Conservation (phyloP, 495 filamentous ascomycete species). For the Trichoderma virens region DNA sequence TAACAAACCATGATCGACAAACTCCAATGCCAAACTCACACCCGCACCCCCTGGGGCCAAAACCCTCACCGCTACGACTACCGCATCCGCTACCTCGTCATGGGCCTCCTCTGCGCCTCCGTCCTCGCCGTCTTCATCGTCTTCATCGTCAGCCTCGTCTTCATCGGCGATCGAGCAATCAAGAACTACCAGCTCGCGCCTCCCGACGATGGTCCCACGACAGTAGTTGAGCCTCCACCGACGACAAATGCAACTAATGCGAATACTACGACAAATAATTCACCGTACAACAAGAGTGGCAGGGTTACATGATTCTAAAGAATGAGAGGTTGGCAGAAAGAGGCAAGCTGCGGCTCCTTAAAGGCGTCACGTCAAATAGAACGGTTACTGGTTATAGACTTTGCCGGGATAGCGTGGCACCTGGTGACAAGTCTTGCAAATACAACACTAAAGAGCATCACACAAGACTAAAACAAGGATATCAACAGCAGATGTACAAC, state of each 20-base stretch:
- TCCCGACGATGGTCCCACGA: background rate
- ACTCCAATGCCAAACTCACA: slow-evolving; percentile 1
- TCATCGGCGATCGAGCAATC: background rate
- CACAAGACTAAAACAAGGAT: background rate
- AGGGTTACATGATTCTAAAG: background rate
- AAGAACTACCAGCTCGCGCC: background rate
- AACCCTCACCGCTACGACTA: slow-evolving; percentile 2
- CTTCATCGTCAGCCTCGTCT: slow-evolving; percentile 4
- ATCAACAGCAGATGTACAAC: background rate
- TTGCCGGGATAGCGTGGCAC: background rate
- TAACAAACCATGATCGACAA: background rate
- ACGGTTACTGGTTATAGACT: background rate
- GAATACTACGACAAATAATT: background rate
- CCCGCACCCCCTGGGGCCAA: background rate
- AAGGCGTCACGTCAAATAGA: background rate
- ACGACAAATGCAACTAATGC: background rate
- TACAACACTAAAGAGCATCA: background rate
- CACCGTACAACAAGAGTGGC: background rate
- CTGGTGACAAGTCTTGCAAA: background rate
- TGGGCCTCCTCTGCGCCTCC: background rate
- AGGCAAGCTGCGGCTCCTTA: background rate
- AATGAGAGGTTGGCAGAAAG: background rate
- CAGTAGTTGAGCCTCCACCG: background rate
- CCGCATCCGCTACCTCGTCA: background rate
- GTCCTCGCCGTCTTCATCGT: background rate